phyloP scores from a whole-genome alignment of 2,329 filamentous ascomycete genomes.

The Dactylonectria estremocensis region DNA sequence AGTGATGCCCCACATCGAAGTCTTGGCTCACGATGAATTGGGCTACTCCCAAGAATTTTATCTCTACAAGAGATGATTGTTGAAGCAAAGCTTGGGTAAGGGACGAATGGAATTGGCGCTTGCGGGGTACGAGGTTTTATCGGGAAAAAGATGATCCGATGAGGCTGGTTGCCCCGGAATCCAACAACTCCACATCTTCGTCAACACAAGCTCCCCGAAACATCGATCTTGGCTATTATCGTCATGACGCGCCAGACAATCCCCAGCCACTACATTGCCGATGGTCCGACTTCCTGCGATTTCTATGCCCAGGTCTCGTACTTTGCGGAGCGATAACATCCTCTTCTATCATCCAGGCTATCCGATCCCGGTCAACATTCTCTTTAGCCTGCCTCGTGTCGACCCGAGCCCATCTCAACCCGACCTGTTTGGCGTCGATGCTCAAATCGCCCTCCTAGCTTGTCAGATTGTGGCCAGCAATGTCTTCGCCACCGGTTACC shows the following conservation, averaged over 20 bases:
- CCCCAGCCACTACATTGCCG: not conserved
- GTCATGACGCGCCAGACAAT: slow-evolving; percentile 3
- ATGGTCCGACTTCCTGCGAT: not conserved
- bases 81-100: no score
- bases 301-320: slow-evolving; percentile 2
- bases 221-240: not conserved
- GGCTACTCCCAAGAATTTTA: no score
- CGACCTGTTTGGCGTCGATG: not conserved
- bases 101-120: no score
- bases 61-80: no score
- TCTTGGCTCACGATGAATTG: no score
- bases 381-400: not conserved
- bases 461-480: slow-evolving; percentile 5
- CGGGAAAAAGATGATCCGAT: not conserved
- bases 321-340: not conserved
- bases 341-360: slow-evolving; percentile 3
- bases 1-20: no score
- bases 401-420: no score
- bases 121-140: not conserved
- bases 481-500: slow-evolving; percentile 2
- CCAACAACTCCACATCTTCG: slow-evolving; percentile 1
- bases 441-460: not conserved
- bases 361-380: not conserved
- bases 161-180: slow-evolving; percentile 2
- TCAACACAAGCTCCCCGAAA: no score